Evolutionary conservation across 2,329 filamentous ascomycete genomes (phyloP).

Genomic region (Epichloe baconii): DNA sequence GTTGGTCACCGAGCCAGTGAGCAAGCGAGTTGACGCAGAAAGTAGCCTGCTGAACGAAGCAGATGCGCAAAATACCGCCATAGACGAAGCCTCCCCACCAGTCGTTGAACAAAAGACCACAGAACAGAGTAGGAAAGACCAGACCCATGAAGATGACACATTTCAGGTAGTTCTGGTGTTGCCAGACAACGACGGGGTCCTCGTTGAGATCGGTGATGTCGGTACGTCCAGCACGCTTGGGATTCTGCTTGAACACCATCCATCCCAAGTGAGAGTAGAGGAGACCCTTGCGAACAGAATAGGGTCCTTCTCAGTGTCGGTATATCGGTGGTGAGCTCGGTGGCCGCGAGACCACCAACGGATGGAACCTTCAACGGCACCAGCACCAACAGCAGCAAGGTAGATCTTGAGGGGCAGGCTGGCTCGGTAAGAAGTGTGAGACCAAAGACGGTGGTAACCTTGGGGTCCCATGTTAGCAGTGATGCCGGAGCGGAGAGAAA

Average conservation of each 20-base stretch:
- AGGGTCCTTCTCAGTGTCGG: conserved; percentile 85
- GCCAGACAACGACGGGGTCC: conserved; percentile 73
- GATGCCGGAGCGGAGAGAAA: background rate
- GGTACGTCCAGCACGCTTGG: conserved; percentile 75
- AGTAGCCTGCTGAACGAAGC: conserved; percentile 83
- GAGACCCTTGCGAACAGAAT: conserved; percentile 80
- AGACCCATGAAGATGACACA: conserved; percentile 66
- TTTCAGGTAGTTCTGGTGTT: conserved; percentile 79
- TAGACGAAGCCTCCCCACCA: conserved; percentile 75
- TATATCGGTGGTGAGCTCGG: conserved; percentile 81
- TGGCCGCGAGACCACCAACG: conserved; percentile 84
- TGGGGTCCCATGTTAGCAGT: background rate
- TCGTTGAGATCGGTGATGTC: conserved; percentile 84
- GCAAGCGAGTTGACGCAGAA: conserved; percentile 89
- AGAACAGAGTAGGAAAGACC: conserved; percentile 60
- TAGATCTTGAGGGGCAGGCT: conserved; percentile 65
- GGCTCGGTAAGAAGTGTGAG: conserved; percentile 73
- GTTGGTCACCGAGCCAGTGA: conserved; percentile 85
- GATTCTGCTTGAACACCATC: conserved; percentile 92
- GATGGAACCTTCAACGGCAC: conserved; percentile 74
- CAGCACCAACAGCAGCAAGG: conserved; percentile 68
- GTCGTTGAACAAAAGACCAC: conserved; percentile 69
- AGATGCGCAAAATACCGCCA: conserved; percentile 72
- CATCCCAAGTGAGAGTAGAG: conserved; percentile 69
- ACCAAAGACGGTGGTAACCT: conserved; percentile 60